Conservation (phyloP, 805 yeast genomes). For the Pichia kluyveri region DNA sequence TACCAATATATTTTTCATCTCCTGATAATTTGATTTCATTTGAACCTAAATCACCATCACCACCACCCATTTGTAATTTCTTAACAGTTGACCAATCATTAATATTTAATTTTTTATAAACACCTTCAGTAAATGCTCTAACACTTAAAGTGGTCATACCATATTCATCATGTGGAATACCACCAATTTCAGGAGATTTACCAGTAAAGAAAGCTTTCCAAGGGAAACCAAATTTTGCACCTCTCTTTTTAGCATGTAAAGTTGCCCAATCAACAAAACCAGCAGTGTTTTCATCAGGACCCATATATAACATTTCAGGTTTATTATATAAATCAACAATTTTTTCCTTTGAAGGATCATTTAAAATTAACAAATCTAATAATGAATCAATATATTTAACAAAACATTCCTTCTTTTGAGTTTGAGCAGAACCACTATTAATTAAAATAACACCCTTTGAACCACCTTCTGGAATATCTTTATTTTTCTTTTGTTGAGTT, state of each 20-base stretch:
- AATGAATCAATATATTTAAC: conserved; percentile 89
- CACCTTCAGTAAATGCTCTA: conserved; percentile 80
- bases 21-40: conserved; percentile 86
- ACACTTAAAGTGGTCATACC: conserved; percentile 97
- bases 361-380: conserved; percentile 72
- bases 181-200: conserved; percentile 84
- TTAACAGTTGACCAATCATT: conserved; percentile 45
- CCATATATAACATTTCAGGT: conserved; percentile 90
- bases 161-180: conserved; percentile 95
- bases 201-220: conserved; percentile 99
- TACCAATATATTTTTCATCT: conserved; percentile 74
- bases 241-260: conserved; percentile 79
- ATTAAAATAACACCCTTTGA: conserved; percentile 93
- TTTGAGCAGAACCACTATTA: conserved; percentile 63
- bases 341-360: conserved; percentile 63
- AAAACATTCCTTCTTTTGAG: conserved; percentile 74
- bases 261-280: conserved; percentile 97
- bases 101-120: conserved; percentile 69
- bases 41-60: conserved; percentile 96
- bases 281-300: conserved; percentile 99
- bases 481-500: conserved; percentile 94
- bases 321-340: conserved; percentile 78
- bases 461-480: conserved; percentile 99
- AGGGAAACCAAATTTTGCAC: conserved; percentile 68
- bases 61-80: conserved; percentile 97